phyloP scores from a whole-genome alignment of 225 moss, liverwort and hornwort genomes.

The Physcomitrellopsis africana region DNA sequence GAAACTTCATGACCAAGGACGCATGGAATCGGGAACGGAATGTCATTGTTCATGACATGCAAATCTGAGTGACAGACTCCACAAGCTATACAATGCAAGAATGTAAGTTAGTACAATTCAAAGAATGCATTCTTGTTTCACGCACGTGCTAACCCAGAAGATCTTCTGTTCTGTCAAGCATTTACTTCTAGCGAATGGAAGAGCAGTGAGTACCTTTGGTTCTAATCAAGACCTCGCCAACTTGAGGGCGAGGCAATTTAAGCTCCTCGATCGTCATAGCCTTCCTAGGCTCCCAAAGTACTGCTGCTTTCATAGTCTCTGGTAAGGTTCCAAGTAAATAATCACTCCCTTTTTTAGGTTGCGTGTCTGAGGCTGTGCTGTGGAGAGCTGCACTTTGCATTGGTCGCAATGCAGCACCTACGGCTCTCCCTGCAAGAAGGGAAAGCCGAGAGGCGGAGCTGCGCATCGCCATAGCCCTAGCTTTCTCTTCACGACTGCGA shows the following conservation, averaged over 20 bases:
- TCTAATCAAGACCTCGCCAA: slow-evolving; percentile 85
- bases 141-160: slow-evolving; percentile 13
- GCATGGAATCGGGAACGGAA: slow-evolving; percentile 84
- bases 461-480: slow-evolving; percentile 45
- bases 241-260: slow-evolving; percentile 78
- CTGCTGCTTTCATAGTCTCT: slow-evolving; percentile 92
- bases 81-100: slow-evolving; percentile 68
- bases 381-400: slow-evolving; percentile 24
- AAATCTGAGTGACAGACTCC: slow-evolving; percentile 99
- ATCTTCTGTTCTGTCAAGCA: slow-evolving; percentile 7
- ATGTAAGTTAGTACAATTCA: slow-evolving; percentile 14
- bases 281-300: slow-evolving; percentile 90
- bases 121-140: background rate
- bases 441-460: slow-evolving; percentile 36
- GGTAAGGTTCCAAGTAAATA: slow-evolving; percentile 76
- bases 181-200: background rate
- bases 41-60: slow-evolving; percentile 87
- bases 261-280: slow-evolving; percentile 93
- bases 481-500: slow-evolving; percentile 21
- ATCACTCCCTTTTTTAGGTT: slow-evolving; percentile 42
- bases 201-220: slow-evolving; percentile 62
- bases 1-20: slow-evolving; percentile 96
- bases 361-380: slow-evolving; percentile 36
- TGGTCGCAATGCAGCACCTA: slow-evolving; percentile 32
- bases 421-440: slow-evolving; percentile 36